A percentile compares a stretch with the other conserved stretches of the same genome.
phyloP scores from a whole-genome alignment of 257 asterid species.

The Penstemon eatonii region DNA sequence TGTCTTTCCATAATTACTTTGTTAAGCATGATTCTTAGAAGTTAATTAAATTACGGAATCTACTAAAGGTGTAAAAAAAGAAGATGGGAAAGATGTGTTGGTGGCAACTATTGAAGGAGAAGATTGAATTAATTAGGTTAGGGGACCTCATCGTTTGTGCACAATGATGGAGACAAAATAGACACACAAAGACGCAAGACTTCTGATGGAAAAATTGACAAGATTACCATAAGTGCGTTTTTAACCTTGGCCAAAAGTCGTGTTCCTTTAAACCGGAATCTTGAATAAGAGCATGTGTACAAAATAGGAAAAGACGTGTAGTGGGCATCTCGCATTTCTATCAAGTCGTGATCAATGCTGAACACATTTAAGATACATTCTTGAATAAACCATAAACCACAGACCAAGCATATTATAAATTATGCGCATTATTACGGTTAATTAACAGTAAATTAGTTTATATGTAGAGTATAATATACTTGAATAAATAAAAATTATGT shows the following conservation, averaged over 20 bases:
- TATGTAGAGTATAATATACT: no score
- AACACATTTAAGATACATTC: not conserved
- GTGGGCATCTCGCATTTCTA: slow-evolving; percentile 15
- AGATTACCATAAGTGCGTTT: slow-evolving; percentile 32
- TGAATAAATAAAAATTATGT: no score
- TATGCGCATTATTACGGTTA: no score
- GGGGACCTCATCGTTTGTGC: slow-evolving; percentile 19
- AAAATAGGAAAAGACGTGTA: slow-evolving; percentile 9
- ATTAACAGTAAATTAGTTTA: no score
- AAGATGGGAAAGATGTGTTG: slow-evolving; percentile 9
- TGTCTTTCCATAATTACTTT: not conserved
- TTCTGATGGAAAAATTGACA: slow-evolving; percentile 30
- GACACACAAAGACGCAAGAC: slow-evolving; percentile 25
- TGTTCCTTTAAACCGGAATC: slow-evolving; percentile 16
- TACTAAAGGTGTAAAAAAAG: slow-evolving; percentile 27
- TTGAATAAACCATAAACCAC: not conserved
- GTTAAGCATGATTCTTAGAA: not conserved
- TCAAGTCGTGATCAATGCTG: slow-evolving; percentile 22
- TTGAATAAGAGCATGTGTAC: slow-evolving; percentile 10
- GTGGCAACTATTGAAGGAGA: not conserved
- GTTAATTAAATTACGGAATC: not conserved
- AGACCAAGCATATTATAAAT: no score
- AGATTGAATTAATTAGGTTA: not conserved
- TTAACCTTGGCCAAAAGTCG: slow-evolving; percentile 23
- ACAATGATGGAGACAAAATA: slow-evolving; percentile 7